phyloP scores from a whole-genome alignment of 139 green algal species.

The Diplosphaera chodatii region DNA sequence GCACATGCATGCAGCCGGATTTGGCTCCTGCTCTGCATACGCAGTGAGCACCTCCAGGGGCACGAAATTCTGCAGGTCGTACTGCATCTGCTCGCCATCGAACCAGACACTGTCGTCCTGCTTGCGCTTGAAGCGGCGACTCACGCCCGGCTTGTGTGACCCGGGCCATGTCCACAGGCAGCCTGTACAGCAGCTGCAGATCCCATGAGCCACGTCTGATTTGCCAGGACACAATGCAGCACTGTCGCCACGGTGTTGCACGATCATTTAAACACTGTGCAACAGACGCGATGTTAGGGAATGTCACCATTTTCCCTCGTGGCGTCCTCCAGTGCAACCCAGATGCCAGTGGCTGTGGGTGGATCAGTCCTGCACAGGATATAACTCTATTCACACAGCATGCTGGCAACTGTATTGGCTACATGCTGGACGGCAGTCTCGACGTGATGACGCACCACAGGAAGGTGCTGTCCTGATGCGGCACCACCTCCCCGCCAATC shows the following conservation, averaged over 20 bases:
- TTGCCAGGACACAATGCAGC: too few relatives aligned
- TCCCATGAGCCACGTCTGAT: too few relatives aligned
- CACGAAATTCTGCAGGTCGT: slow-evolving; percentile 55
- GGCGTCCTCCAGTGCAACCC: slow-evolving; percentile 91
- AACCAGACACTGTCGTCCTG: slow-evolving; percentile 34
- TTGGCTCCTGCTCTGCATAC: too few relatives aligned
- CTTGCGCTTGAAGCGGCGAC: slow-evolving; percentile 33
- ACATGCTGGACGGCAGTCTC: too few relatives aligned
- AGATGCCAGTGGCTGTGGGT: slow-evolving; percentile 75
- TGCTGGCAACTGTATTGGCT: too few relatives aligned
- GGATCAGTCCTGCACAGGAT: slow-evolving; percentile 57
- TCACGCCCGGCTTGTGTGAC: slow-evolving; percentile 37
- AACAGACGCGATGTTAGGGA: too few relatives aligned
- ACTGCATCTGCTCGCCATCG: slow-evolving; percentile 27
- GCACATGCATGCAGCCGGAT: too few relatives aligned
- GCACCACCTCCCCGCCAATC: slow-evolving; percentile 87
- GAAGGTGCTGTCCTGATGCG: slow-evolving; percentile 90
- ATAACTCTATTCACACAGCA: too few relatives aligned
- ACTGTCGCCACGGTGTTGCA: too few relatives aligned
- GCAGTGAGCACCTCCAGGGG: slow-evolving; percentile 59
- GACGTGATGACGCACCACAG: slow-evolving; percentile 51
- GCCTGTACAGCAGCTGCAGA: slow-evolving; percentile 18
- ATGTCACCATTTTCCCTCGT: slow-evolving; percentile 75
- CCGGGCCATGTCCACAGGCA: slow-evolving; percentile 80
- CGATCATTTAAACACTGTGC: too few relatives aligned